Percentiles rank a stretch among this genome's conserved stretches.
These are phyloP conservation scores for Nicotiana sylvestris DNA, from an alignment of 257 asterid genomes.

Conservation along the genomic window DNA sequence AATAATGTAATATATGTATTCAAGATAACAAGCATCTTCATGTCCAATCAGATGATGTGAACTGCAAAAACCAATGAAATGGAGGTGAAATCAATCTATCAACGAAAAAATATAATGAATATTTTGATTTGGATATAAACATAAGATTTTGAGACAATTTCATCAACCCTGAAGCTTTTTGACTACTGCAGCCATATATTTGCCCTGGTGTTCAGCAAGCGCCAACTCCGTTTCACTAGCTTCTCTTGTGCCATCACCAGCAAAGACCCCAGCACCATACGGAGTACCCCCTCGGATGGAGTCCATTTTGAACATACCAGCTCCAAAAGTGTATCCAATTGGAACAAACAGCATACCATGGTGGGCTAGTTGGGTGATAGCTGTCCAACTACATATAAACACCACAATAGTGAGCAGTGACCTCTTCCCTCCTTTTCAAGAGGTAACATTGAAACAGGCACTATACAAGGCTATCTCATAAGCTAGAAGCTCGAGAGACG, in stretches of 20 bases:
- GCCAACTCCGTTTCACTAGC: constrained; percentile 38
- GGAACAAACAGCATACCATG: constrained; percentile 90
- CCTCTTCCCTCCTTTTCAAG: background rate
- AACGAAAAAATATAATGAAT: background rate
- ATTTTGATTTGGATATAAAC: background rate
- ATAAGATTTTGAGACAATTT: background rate
- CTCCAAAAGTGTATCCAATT: constrained; percentile 77
- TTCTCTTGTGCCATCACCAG: constrained; percentile 38
- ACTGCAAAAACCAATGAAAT: background rate
- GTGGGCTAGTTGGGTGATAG: constrained; percentile 73
- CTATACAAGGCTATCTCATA: background rate
- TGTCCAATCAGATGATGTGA: background rate
- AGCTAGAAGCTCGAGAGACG: background rate
- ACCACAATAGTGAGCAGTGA: background rate
- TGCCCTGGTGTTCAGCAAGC: constrained; percentile 49
- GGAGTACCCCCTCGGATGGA: constrained; percentile 53
- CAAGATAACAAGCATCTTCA: constrained; percentile 4
- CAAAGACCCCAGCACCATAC: constrained; percentile 49
- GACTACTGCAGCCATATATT: constrained; percentile 38
- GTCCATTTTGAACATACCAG: constrained; percentile 78
- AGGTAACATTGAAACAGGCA: background rate
- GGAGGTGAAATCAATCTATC: background rate
- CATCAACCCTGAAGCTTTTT: constrained; percentile 26
- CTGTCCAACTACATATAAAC: constrained; percentile 53
- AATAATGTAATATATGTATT: background rate